Conservation (phyloP, 352 stramenopile species). For the Globisporangium perplexum region DNA sequence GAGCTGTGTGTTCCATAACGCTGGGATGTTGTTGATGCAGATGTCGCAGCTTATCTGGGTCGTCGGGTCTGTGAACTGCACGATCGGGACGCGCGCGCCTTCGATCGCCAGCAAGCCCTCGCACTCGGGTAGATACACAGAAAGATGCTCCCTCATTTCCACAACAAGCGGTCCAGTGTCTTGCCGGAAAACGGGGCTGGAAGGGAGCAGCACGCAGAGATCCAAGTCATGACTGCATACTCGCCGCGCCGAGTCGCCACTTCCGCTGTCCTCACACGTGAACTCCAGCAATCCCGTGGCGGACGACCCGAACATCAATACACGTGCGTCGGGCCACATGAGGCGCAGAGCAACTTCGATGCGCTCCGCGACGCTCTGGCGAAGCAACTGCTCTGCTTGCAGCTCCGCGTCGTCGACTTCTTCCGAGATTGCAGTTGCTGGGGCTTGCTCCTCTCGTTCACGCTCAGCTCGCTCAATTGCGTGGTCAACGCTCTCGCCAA, state of each 20-base stretch:
- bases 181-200: slow-evolving; percentile 35
- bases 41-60: slow-evolving; percentile 52
- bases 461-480: not conserved
- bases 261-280: not conserved
- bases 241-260: not conserved
- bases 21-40: slow-evolving; percentile 78
- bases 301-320: slow-evolving; percentile 68
- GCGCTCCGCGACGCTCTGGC: slow-evolving; percentile 21
- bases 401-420: not conserved
- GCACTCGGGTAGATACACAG: slow-evolving; percentile 37
- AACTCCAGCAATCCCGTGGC: slow-evolving; percentile 33
- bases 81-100: slow-evolving; percentile 63
- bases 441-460: not conserved
- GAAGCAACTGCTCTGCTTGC: slow-evolving; percentile 19
- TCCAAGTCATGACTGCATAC: slow-evolving; percentile 48
- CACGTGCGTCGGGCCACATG: slow-evolving; percentile 63
- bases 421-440: not conserved
- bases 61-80: slow-evolving; percentile 41
- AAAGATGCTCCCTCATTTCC: slow-evolving; percentile 68
- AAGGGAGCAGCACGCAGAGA: slow-evolving; percentile 66
- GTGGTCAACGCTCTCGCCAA: slow-evolving; percentile 2
- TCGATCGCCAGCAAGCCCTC: slow-evolving; percentile 25
- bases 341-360: slow-evolving; percentile 39
- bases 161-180: slow-evolving; percentile 39
- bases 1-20: slow-evolving; percentile 77